Percentiles rank a stretch among this genome's conserved stretches.
These are phyloP conservation scores for Hydnum rufescens DNA, from an alignment of 768 basidiomycete species.

Conservation along the genomic window DNA sequence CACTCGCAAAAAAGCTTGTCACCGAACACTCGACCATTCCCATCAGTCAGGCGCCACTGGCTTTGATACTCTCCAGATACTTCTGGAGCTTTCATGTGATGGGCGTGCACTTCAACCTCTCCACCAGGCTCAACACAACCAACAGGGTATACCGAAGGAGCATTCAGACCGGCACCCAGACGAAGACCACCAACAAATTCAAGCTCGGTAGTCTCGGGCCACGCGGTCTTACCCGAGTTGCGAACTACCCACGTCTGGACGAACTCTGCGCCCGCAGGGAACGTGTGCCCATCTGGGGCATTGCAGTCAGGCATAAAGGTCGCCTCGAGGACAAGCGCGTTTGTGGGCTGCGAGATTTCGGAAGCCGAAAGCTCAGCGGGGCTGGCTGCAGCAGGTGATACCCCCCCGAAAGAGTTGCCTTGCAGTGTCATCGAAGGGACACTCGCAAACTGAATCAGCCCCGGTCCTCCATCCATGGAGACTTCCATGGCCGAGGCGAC, in stretches of 20 bases:
- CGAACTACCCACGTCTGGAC: conserved; percentile 63
- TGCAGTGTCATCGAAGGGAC: not conserved
- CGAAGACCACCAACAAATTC: conserved; percentile 51
- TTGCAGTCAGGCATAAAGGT: conserved; percentile 46
- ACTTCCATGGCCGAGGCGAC: not conserved
- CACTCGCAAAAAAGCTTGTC: conserved; percentile 65
- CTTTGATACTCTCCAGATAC: conserved; percentile 48
- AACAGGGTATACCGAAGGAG: conserved; percentile 23
- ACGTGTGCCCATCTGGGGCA: conserved; percentile 50
- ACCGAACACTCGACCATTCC: conserved; percentile 39
- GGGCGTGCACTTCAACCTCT: conserved; percentile 44
- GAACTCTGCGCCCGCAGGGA: conserved; percentile 72
- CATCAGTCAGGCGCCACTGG: conserved; percentile 55
- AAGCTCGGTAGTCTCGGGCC: conserved; percentile 50
- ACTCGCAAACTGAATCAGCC: not conserved
- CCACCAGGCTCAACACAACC: conserved; percentile 38
- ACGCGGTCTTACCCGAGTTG: conserved; percentile 41
- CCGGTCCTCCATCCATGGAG: not conserved
- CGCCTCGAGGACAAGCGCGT: conserved; percentile 19
- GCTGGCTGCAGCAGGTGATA: not conserved
- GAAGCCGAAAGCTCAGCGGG: not conserved
- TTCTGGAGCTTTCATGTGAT: conserved; percentile 71
- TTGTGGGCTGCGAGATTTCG: conserved; percentile 18
- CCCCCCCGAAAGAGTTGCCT: not conserved
- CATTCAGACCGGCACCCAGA: conserved; percentile 24